phyloP scores from a whole-genome alignment of 2,329 filamentous ascomycete genomes.

The Aspergillus ibericus region DNA sequence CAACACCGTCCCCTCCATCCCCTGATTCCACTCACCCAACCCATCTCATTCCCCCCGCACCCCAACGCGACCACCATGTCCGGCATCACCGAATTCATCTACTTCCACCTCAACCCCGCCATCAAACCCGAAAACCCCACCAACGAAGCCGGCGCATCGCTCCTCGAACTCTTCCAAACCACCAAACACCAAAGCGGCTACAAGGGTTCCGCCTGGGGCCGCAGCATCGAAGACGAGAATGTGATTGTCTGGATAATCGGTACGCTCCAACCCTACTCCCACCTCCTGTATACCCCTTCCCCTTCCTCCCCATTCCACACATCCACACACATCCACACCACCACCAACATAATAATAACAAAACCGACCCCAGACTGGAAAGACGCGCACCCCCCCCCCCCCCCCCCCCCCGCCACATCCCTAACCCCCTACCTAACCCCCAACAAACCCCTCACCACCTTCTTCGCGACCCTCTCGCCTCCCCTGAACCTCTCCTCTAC shows the following conservation, averaged over 20 bases:
- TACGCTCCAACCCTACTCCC: constrained; percentile 22
- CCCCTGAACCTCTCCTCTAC: constrained; percentile 4
- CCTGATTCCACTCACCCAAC: neutral
- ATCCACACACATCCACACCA: neutral
- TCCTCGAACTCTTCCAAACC: constrained; percentile 30
- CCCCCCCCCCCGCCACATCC: constrained; percentile 20
- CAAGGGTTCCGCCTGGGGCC: constrained; percentile 38
- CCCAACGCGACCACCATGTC: constrained; percentile 19
- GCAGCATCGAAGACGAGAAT: constrained; percentile 37
- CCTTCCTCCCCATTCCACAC: neutral
- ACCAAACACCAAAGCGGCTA: constrained; percentile 37
- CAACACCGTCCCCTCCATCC: too few relatives aligned
- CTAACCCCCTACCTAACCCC: constrained; percentile 10
- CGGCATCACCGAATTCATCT: constrained; percentile 37
- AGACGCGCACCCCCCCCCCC: constrained; percentile 26
- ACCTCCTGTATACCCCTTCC: neutral
- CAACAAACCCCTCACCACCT: constrained; percentile 24
- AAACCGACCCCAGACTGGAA: constrained; percentile 30
- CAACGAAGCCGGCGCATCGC: constrained; percentile 32
- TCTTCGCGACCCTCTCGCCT: constrained; percentile 36
- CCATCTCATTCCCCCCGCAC: neutral
- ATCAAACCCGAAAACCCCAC: constrained; percentile 40
- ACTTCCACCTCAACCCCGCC: constrained; percentile 37
- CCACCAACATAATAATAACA: neutral
- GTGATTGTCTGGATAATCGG: constrained; percentile 40